Base-by-base conservation (phyloP, 2,329 filamentous ascomycete species). In the Lasiodiplodia citricola region DNA sequence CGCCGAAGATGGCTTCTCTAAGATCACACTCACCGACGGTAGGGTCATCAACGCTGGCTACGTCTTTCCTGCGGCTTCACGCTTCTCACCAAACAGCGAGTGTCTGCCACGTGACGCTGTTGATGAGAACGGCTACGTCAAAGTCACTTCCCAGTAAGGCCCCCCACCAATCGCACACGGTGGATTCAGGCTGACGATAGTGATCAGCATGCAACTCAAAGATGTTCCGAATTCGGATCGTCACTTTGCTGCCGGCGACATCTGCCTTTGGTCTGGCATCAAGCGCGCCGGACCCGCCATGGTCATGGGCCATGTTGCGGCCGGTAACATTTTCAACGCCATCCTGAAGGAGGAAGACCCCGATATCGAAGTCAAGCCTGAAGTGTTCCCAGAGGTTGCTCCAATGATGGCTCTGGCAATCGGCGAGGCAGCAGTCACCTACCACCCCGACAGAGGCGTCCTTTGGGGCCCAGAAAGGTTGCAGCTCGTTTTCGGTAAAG, bases 271-370 rank as follows among this genome's bases (percentile, higher is more conserved):
- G 92, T 87, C 90, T 0, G 92, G 91, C 54, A 93, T 95, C 81
- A 94, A 93, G 83, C 90, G 92, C 55, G 92, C 90, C 73, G 92
- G 92, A 28, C 87, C 84, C 18, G 92, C 92, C 41, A 92, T 94
- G 86, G 87, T 91, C 75, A 89, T 90, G 83, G 92, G 91, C 47
- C 87, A 89, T 74, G 84, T 86, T 70, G 87, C 87, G 3, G 91
- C 88, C 7, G 79, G 85, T 66, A 94, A 94, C 64, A 70, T 80
- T 38, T 79, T 75, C 70, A 72, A 75, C 3, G 73, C 74, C 3
- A 78, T 80, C n/a, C 70, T 80, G 14, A 79, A 79, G 68, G 74
- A 74, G 0, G 78, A 80, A 8, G 68, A 70, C 14, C 37, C 72
- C 18, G 68, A 67, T 18, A 72, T 75, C 28, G 70, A 72, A 16